Evolutionary conservation across 768 basidiomycete genomes (phyloP).

Genomic region (Amanita muscaria): DNA sequence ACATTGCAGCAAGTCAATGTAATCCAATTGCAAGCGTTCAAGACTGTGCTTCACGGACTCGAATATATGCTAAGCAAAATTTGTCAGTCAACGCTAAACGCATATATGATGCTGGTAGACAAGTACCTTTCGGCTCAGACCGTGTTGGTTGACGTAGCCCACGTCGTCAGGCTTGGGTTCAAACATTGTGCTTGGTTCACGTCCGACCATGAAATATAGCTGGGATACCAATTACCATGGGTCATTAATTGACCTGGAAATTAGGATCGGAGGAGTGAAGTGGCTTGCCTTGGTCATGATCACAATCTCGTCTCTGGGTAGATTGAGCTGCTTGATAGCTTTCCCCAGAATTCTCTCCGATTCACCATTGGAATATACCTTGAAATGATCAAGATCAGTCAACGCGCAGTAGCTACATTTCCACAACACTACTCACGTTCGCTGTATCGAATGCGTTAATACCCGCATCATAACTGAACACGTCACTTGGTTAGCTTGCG

Average conservation of each 20-base stretch:
- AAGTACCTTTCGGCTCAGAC: conserved; percentile 28
- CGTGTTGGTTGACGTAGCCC: conserved; percentile 51
- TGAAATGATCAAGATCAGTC: background rate
- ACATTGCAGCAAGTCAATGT: conserved; percentile 72
- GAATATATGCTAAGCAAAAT: conserved; percentile 52
- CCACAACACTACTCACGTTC: conserved; percentile 22
- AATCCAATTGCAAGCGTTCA: conserved; percentile 65
- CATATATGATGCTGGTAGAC: background rate
- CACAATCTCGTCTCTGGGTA: conserved; percentile 76
- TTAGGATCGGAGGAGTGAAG: too few species aligned
- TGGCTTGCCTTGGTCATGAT: conserved; percentile 56
- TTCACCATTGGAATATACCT: conserved; percentile 59
- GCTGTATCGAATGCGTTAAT: conserved; percentile 57
- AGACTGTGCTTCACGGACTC: conserved; percentile 56
- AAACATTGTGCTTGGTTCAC: conserved; percentile 13
- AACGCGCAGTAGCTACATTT: conserved; percentile 1
- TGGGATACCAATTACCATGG: too few species aligned
- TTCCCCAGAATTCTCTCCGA: conserved; percentile 67
- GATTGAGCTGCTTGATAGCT: conserved; percentile 54
- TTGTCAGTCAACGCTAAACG: background rate
- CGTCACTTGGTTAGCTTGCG: background rate
- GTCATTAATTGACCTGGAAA: too few species aligned
- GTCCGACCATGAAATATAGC: conserved; percentile 21
- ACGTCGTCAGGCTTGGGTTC: conserved; percentile 21
- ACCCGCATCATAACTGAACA: conserved; percentile 44